These are phyloP conservation scores for Hirschioporus abietinus DNA, from an alignment of 768 basidiomycete species.

Conservation along the genomic window DNA sequence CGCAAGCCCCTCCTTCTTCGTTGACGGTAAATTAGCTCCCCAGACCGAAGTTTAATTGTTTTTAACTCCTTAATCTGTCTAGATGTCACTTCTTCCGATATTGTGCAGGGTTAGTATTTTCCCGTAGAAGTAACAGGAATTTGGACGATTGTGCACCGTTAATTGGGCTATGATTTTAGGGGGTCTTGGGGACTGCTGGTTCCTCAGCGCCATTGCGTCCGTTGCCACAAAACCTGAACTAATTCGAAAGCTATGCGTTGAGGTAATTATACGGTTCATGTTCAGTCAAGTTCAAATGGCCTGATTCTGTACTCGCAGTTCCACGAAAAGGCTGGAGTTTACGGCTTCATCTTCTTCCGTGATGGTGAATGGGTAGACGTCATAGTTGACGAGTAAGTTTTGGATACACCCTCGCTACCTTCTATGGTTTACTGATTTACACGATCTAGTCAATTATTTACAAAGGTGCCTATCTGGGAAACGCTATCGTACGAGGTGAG, in stretches of 20 bases:
- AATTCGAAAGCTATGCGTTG: constrained; percentile 26
- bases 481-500: neutral
- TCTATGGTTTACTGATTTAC: constrained; percentile 21
- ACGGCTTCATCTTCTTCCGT: constrained; percentile 26
- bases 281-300: neutral
- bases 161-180: neutral
- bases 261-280: constrained; percentile 2
- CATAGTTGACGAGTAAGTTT: constrained; percentile 23
- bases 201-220: constrained; percentile 21
- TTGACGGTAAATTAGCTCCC: constrained; percentile 9
- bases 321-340: constrained; percentile 22
- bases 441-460: constrained; percentile 7
- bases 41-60: constrained; percentile 16
- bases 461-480: constrained; percentile 2
- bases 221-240: constrained; percentile 18
- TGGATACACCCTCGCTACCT: constrained; percentile 19
- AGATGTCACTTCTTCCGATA: neutral
- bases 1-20: constrained; percentile 21
- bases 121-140: too few relatives aligned
- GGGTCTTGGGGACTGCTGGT: constrained; percentile 24
- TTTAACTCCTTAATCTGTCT: constrained; percentile 12
- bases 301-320: neutral
- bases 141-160: too few relatives aligned
- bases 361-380: constrained; percentile 26
- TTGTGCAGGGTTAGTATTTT: constrained; percentile 5